Evolutionary conservation across 345 rosid species (phyloP).

Genomic region (Lumnitzera racemosa): DNA sequence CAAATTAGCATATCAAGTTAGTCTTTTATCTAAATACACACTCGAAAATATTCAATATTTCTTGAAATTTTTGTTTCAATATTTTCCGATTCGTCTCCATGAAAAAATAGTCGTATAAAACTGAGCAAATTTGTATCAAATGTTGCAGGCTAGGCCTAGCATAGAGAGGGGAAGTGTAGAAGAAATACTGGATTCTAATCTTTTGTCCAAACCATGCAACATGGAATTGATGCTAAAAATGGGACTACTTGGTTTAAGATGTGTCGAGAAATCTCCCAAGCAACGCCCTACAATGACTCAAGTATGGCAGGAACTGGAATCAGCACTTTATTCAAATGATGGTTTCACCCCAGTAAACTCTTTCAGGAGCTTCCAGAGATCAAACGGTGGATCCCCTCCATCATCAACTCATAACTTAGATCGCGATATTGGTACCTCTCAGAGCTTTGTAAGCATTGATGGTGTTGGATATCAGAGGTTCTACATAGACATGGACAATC

Average conservation of each 20-base stretch:
- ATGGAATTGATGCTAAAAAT: conserved; percentile 49
- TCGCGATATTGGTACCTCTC: conserved; percentile 18
- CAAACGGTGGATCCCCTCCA: not conserved
- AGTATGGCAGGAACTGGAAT: conserved; percentile 47
- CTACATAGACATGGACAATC: conserved; percentile 39
- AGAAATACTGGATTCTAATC: conserved; percentile 44
- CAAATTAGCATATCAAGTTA: too few species aligned
- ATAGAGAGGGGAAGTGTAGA: conserved; percentile 35
- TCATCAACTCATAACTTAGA: not conserved
- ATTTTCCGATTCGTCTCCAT: too few species aligned
- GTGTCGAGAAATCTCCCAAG: conserved; percentile 34
- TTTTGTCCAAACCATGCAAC: conserved; percentile 40
- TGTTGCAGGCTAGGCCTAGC: conserved; percentile 41
- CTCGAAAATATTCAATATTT: too few species aligned
- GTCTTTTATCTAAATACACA: too few species aligned
- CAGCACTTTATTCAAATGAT: conserved; percentile 20
- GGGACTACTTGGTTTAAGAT: conserved; percentile 46
- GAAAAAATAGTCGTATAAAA: too few species aligned
- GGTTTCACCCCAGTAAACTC: conserved; percentile 6
- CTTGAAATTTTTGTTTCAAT: too few species aligned
- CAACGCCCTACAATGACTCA: conserved; percentile 49
- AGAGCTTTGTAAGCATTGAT: conserved; percentile 43
- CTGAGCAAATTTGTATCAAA: not conserved
- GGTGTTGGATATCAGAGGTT: conserved; percentile 45
- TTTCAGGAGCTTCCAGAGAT: conserved; percentile 8